A percentile compares a stretch with the other conserved stretches of the same genome.
Evolutionary conservation across 306 rosid species (phyloP).

Genomic region (Prunus padus): DNA sequence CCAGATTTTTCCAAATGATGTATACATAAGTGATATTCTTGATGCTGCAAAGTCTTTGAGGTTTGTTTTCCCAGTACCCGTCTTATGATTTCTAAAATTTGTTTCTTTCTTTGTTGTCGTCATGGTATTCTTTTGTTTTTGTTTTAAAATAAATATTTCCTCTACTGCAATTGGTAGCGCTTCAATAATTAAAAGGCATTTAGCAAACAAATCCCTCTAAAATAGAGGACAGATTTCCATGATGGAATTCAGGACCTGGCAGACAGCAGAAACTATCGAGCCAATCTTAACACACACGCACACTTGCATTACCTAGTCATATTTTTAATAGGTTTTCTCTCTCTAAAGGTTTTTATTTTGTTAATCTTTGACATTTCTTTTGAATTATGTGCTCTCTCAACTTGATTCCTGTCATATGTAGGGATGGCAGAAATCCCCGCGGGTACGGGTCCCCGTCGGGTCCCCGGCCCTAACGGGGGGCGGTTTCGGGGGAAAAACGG

Average conservation of each 20-base stretch:
- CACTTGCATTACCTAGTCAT: background rate
- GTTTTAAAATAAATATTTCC: background rate
- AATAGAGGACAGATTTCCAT: background rate
- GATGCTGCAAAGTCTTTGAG: conserved; percentile 62
- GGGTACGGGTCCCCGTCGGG: too few species aligned
- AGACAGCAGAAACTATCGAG: too few species aligned
- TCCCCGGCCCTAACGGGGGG: too few species aligned
- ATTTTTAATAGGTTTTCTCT: background rate
- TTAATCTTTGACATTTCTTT: background rate
- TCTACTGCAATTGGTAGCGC: background rate
- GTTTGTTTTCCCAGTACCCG: conserved; percentile 33
- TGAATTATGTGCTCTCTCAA: background rate
- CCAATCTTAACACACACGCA: background rate
- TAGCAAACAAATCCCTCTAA: background rate
- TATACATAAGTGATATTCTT: conserved; percentile 58
- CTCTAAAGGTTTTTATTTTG: background rate
- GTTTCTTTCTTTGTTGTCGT: background rate
- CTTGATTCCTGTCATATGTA: background rate
- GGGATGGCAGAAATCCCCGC: too few species aligned
- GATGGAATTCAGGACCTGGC: background rate
- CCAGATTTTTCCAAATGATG: conserved; percentile 82
- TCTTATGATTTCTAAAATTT: background rate
- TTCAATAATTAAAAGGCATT: background rate
- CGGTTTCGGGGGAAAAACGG: too few species aligned
- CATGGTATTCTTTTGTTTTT: background rate